Conservation (phyloP, 371 early-diverging fungal species). For the Rhizopus sp. region DNA sequence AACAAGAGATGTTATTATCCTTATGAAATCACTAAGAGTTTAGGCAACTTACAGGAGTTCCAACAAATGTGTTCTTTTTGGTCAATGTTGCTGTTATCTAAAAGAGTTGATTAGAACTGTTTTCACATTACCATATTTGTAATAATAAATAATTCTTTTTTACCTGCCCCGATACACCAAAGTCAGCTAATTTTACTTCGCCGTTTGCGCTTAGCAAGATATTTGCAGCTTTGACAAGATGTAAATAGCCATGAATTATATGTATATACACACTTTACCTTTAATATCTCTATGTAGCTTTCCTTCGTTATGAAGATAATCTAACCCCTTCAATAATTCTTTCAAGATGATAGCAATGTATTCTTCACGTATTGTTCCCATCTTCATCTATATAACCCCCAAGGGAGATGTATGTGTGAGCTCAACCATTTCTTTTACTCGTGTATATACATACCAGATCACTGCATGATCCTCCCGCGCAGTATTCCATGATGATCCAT, state of each 20-base stretch:
- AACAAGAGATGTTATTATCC: not conserved
- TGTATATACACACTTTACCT: constrained; percentile 39
- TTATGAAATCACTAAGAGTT: not conserved
- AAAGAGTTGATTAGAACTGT: constrained; percentile 10
- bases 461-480: constrained; percentile 89
- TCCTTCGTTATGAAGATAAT: constrained; percentile 92
- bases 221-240: constrained; percentile 72
- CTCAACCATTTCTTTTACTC: not conserved
- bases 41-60: constrained; percentile 82
- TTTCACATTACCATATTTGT: constrained; percentile 25
- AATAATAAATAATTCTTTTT: constrained; percentile 1
- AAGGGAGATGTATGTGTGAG: not conserved
- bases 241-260: constrained; percentile 17
- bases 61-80: constrained; percentile 98
- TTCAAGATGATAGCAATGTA: constrained; percentile 92
- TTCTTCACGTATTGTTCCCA: constrained; percentile 80
- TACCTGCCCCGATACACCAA: constrained; percentile 96
- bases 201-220: constrained; percentile 79
- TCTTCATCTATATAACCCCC: constrained; percentile 65
- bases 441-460: constrained; percentile 66
- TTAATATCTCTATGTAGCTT: constrained; percentile 82
- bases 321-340: constrained; percentile 89
- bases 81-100: constrained; percentile 89
- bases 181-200: constrained; percentile 87
- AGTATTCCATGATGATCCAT: constrained; percentile 96